Conservation (phyloP, 2,329 filamentous ascomycete species). For the Penicillium sp. region DNA sequence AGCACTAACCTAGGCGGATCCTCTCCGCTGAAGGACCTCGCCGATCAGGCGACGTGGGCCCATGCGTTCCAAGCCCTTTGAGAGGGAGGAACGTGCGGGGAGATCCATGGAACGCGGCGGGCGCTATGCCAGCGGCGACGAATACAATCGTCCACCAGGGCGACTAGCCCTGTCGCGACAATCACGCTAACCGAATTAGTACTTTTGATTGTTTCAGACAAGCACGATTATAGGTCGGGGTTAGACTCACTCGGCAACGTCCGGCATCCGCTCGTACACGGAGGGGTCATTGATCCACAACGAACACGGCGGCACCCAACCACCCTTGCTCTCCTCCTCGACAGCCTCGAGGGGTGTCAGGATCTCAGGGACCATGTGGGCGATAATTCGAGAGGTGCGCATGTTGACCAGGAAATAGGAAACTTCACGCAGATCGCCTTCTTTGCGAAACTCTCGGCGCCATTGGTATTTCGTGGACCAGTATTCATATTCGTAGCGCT, state of each 20-base stretch:
- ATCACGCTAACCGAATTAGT: slow-evolving; percentile 59
- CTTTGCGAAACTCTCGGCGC: slow-evolving; percentile 67
- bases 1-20: slow-evolving; percentile 28
- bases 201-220: background rate
- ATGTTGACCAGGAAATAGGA: slow-evolving; percentile 75
- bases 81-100: slow-evolving; percentile 49
- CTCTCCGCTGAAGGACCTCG: slow-evolving; percentile 56
- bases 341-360: slow-evolving; percentile 64
- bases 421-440: slow-evolving; percentile 58
- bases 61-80: slow-evolving; percentile 57
- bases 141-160: slow-evolving; percentile 87
- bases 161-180: slow-evolving; percentile 80
- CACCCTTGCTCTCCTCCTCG: slow-evolving; percentile 70
- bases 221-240: background rate
- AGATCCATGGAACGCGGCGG: slow-evolving; percentile 47
- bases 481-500: slow-evolving; percentile 87
- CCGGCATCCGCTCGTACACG: slow-evolving; percentile 64
- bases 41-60: slow-evolving; percentile 59
- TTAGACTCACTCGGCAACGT: slow-evolving; percentile 75
- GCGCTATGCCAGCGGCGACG: slow-evolving; percentile 66
- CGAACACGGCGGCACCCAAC: slow-evolving; percentile 84
- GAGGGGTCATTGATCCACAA: slow-evolving; percentile 80
- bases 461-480: slow-evolving; percentile 84
- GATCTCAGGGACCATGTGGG: slow-evolving; percentile 78
- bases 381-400: slow-evolving; percentile 61